Conservation (phyloP, 805 yeast species). For the Monosporozyma servazzii region DNA sequence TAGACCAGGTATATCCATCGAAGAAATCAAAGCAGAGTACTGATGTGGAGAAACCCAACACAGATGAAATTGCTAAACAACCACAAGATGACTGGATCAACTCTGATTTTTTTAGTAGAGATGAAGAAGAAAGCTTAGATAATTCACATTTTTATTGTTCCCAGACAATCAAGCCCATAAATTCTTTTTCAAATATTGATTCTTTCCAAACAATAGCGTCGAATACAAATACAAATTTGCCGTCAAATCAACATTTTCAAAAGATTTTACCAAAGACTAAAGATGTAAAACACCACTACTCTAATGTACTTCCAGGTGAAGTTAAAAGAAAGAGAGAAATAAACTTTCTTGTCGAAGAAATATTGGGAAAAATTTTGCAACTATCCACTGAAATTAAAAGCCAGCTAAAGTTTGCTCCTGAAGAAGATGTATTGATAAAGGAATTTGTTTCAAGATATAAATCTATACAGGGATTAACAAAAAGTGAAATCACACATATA, state of each 20-base stretch:
- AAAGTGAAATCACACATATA: conserved; percentile 60
- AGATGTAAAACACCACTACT: not conserved
- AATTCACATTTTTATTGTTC: not conserved
- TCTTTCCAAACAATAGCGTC: not conserved
- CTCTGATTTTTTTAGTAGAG: not conserved
- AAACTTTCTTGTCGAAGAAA: not conserved
- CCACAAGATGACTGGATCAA: not conserved
- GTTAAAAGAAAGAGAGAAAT: not conserved
- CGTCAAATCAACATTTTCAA: not conserved
- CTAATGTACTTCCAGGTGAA: not conserved
- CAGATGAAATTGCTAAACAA: not conserved
- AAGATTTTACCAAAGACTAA: not conserved
- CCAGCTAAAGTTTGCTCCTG: not conserved
- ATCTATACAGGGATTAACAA: conserved; percentile 44
- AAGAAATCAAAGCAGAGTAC: not conserved
- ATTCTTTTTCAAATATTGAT: not conserved
- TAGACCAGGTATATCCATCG: not conserved
- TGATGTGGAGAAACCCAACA: not conserved
- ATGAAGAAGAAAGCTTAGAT: not conserved
- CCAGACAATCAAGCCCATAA: not conserved
- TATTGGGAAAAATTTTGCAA: conserved; percentile 20
- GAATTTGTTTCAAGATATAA: conserved; percentile 58
- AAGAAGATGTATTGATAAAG: conserved; percentile 60
- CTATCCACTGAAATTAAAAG: conserved; percentile 5
- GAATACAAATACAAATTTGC: not conserved